phyloP scores from a whole-genome alignment of 495 filamentous ascomycete species.

The Hyaloscypha variabilis region DNA sequence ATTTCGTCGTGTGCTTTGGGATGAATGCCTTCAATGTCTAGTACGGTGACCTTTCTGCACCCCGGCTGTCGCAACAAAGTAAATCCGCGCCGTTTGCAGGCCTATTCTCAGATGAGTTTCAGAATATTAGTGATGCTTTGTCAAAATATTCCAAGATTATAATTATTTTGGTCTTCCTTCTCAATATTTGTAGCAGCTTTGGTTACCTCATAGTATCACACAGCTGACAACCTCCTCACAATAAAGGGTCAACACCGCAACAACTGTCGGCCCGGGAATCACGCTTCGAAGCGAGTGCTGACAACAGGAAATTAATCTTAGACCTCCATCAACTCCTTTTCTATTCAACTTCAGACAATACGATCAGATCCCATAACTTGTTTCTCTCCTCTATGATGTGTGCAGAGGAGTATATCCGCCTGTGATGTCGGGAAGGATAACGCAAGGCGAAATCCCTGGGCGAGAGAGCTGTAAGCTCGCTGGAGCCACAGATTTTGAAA shows the following conservation, averaged over 20 bases:
- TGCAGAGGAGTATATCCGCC: no score
- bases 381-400: not conserved
- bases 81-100: constrained; percentile 6
- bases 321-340: not conserved
- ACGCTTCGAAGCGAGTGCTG: not conserved
- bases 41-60: constrained; percentile 7
- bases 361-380: not conserved
- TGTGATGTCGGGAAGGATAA: not conserved
- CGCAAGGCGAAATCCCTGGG: not conserved
- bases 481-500: not conserved
- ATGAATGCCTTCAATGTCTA: constrained; percentile 11
- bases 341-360: not conserved
- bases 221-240: no score
- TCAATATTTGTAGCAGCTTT: no score
- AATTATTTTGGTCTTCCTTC: no score
- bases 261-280: not conserved
- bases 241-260: not conserved
- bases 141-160: no score
- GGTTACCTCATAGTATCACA: no score
- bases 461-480: not conserved
- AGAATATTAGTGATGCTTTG: no score
- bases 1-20: not conserved
- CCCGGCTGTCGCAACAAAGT: not conserved
- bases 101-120: not conserved
- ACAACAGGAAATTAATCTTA: not conserved